These are phyloP conservation scores for Rhynchosporium secalis DNA, from an alignment of 2,329 filamentous ascomycete species.

Conservation along the genomic window DNA sequence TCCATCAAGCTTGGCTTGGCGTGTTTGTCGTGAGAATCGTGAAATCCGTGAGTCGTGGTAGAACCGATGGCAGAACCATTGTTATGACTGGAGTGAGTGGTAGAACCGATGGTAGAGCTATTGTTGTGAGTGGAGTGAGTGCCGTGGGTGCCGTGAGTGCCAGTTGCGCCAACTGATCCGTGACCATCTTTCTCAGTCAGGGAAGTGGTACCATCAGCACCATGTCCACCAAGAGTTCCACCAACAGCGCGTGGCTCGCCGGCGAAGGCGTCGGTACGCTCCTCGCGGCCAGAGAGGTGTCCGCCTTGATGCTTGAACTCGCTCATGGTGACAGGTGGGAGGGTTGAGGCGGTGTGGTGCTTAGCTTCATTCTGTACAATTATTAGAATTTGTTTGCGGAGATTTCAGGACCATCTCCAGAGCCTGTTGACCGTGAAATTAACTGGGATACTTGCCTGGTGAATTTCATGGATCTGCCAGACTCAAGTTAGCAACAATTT, in stretches of 20 bases:
- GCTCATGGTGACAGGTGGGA: slow-evolving; percentile 63
- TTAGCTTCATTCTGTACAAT: slow-evolving; percentile 56
- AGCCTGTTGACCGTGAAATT: not conserved
- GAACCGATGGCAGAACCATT: slow-evolving; percentile 12
- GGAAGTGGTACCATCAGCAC: slow-evolving; percentile 34
- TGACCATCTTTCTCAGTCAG: slow-evolving; percentile 33
- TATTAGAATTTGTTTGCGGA: not conserved
- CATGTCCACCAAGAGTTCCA: slow-evolving; percentile 34
- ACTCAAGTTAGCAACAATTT: too few species aligned
- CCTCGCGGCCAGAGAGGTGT: slow-evolving; percentile 52
- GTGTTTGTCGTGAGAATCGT: slow-evolving; percentile 13
- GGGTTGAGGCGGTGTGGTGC: slow-evolving; percentile 63
- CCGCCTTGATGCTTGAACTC: slow-evolving; percentile 62
- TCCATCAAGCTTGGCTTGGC: slow-evolving; percentile 52
- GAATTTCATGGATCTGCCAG: slow-evolving; percentile 60
- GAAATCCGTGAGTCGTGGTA: slow-evolving; percentile 19
- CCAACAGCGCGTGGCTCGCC: slow-evolving; percentile 57
- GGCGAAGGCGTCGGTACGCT: slow-evolving; percentile 59
- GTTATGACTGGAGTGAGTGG: not conserved
- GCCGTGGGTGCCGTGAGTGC: slow-evolving; percentile 12
- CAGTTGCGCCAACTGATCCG: too few species aligned
- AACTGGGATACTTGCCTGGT: slow-evolving; percentile 42
- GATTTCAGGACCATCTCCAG: too few species aligned
- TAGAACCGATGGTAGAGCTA: not conserved
- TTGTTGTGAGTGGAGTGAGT: slow-evolving; percentile 1